Conservation (phyloP, 768 basidiomycete genomes). For the Leccinellum rugosiceps region DNA sequence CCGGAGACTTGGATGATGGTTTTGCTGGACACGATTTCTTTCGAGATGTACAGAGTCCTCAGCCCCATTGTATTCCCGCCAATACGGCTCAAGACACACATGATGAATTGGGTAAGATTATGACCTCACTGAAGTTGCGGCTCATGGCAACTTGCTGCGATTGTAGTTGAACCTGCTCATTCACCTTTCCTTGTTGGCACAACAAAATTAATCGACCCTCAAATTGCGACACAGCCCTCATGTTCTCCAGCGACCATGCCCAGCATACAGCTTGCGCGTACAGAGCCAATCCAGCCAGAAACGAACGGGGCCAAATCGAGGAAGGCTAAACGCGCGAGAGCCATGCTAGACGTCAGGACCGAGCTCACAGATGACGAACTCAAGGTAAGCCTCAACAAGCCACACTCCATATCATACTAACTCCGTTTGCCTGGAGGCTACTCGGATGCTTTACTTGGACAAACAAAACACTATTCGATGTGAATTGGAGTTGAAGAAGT, state of each 20-base stretch:
- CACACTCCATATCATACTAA: background rate
- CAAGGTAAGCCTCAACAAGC: constrained; percentile 42
- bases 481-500: constrained; percentile 48
- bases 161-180: constrained; percentile 3
- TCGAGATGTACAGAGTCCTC: background rate
- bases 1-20: constrained; percentile 28
- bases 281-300: background rate
- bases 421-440: constrained; percentile 37
- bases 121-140: background rate
- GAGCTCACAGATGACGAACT: constrained; percentile 83
- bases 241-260: constrained; percentile 3
- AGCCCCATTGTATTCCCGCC: background rate
- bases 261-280: background rate
- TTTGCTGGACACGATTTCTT: constrained; percentile 1
- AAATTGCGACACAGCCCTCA: background rate
- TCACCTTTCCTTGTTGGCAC: constrained; percentile 2
- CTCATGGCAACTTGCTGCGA: background rate
- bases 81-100: background rate
- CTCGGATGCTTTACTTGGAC: constrained; percentile 64
- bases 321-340: constrained; percentile 51
- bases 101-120: constrained; percentile 7
- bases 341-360: constrained; percentile 67
- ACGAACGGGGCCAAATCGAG: constrained; percentile 6
- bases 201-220: constrained; percentile 6
- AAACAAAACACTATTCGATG: constrained; percentile 54